Conservation (phyloP, 208 protist genomes). For the Entamoeba invadens region DNA sequence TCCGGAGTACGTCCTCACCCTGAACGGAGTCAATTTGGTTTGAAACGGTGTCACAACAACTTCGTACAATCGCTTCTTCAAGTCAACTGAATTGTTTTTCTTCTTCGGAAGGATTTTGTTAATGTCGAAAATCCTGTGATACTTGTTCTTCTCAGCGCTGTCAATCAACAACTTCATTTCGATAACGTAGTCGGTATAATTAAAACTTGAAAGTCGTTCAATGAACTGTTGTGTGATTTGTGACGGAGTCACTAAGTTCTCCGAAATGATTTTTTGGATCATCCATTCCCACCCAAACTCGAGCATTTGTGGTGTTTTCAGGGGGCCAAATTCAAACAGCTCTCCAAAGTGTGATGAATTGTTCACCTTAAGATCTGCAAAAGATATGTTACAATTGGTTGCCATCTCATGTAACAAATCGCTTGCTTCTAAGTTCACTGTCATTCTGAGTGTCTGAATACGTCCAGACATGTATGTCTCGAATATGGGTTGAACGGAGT, state of each 20-base stretch:
- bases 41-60: background rate
- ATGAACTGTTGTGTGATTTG: background rate
- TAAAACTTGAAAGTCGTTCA: background rate
- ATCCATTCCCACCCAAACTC: background rate
- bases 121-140: background rate
- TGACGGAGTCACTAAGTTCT: background rate
- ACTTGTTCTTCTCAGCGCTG: background rate
- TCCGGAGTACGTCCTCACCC: background rate
- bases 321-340: background rate
- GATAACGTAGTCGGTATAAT: background rate
- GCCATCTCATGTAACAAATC: background rate
- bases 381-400: background rate
- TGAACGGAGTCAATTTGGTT: background rate
- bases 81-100: background rate
- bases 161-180: background rate
- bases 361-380: background rate
- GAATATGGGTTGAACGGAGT: background rate
- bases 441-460: background rate
- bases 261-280: background rate
- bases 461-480: background rate
- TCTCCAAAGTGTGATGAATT: background rate
- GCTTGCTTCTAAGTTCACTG: background rate
- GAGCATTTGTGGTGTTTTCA: background rate
- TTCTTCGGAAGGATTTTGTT: background rate
- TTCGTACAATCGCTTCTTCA: background rate